Percentiles rank a stretch among this genome's conserved stretches.
phyloP scores from a whole-genome alignment of 768 basidiomycete species.

The Tylopilus cervinicoccineus region DNA sequence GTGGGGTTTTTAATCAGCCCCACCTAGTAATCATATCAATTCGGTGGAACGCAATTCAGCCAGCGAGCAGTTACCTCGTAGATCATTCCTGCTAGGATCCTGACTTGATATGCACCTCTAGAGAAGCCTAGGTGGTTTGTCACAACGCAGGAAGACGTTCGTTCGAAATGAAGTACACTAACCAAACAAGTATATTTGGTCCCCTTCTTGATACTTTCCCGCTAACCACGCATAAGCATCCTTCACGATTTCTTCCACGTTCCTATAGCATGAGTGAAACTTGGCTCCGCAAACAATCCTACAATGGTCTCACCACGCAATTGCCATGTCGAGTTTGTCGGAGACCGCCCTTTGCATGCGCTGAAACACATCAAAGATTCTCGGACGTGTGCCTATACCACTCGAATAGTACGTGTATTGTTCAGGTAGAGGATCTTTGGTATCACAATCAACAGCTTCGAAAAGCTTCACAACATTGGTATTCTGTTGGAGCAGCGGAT shows the following conservation, averaged over 20 bases:
- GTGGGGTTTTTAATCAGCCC: conserved; percentile 29
- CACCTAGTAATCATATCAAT: conserved; percentile 21
- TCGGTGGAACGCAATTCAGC: background rate
- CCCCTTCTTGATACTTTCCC: conserved; percentile 6
- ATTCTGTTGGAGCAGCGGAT: background rate
- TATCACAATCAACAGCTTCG: conserved; percentile 5
- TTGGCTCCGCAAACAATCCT: background rate
- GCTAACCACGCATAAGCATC: conserved; percentile 5
- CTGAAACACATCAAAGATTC: conserved; percentile 2
- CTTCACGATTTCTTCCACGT: conserved; percentile 6
- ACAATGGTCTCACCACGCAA: conserved; percentile 1
- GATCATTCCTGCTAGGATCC: conserved; percentile 6
- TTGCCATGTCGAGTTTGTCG: conserved; percentile 8
- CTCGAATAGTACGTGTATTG: conserved; percentile 8
- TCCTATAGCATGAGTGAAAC: background rate
- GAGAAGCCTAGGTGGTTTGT: background rate
- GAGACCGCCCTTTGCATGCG: conserved; percentile 1
- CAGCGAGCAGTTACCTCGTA: background rate
- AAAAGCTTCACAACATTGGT: conserved; percentile 9
- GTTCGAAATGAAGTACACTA: background rate
- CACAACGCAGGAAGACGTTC: background rate
- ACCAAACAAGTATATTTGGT: conserved; percentile 9
- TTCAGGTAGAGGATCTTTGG: conserved; percentile 1
- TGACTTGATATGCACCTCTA: conserved; percentile 8
- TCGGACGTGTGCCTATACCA: conserved; percentile 6